A percentile compares a stretch with the other conserved stretches of the same genome.
phyloP scores from a whole-genome alignment of 768 basidiomycete genomes.

The Termitomyces titanicus region DNA sequence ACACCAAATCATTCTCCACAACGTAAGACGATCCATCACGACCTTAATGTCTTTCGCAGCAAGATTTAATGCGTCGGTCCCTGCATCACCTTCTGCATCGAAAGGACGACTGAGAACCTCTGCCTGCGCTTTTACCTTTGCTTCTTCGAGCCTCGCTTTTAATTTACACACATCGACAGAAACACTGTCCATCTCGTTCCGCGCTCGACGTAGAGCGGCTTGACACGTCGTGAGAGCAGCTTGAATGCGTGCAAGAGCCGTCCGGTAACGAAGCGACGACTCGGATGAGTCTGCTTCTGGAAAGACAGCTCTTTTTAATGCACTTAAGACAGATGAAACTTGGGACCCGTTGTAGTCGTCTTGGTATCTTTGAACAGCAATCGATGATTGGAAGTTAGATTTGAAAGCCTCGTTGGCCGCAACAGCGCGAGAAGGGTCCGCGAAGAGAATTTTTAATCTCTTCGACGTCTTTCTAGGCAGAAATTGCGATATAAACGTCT shows the following conservation, averaged over 20 bases:
- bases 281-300: slow-evolving; percentile 7
- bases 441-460: slow-evolving; percentile 34
- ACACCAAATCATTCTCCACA: slow-evolving; percentile 42
- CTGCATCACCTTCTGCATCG: slow-evolving; percentile 21
- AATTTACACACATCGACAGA: slow-evolving; percentile 32
- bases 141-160: slow-evolving; percentile 33
- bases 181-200: slow-evolving; percentile 32
- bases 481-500: slow-evolving; percentile 3
- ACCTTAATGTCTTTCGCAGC: slow-evolving; percentile 34
- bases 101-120: slow-evolving; percentile 33
- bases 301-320: slow-evolving; percentile 28
- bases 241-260: slow-evolving; percentile 34
- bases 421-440: slow-evolving; percentile 59
- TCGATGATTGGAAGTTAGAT: slow-evolving; percentile 38
- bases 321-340: slow-evolving; percentile 44
- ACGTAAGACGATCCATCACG: slow-evolving; percentile 40
- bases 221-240: slow-evolving; percentile 37
- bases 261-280: slow-evolving; percentile 29
- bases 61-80: slow-evolving; percentile 31
- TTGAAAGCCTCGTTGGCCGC: slow-evolving; percentile 48
- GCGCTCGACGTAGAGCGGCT: slow-evolving; percentile 24
- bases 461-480: slow-evolving; percentile 17
- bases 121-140: slow-evolving; percentile 28
- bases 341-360: slow-evolving; percentile 56
- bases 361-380: slow-evolving; percentile 62